A percentile compares a stretch with the other conserved stretches of the same genome.
Evolutionary conservation across 129 eudicot species (phyloP).

Genomic region (Tanacetum coccineum): DNA sequence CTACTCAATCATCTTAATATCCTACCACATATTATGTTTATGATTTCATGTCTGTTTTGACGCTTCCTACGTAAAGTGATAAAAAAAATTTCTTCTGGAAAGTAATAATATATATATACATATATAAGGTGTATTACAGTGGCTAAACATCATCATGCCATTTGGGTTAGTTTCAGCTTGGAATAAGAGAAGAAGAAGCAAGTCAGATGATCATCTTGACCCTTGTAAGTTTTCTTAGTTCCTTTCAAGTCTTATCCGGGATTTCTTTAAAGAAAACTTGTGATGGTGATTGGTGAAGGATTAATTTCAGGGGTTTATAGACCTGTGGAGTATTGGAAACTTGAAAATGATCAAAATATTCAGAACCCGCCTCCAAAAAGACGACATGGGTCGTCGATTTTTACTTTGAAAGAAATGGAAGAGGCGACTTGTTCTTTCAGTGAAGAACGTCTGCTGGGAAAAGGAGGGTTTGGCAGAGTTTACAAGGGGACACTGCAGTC

Average conservation of each 20-base stretch:
- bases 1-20: constrained; percentile 21
- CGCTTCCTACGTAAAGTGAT: not conserved
- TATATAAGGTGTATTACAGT: constrained; percentile 17
- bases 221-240: constrained; percentile 55
- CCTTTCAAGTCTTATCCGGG: not conserved
- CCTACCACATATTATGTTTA: constrained; percentile 18
- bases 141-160: constrained; percentile 59
- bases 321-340: constrained; percentile 77
- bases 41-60: constrained; percentile 9
- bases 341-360: constrained; percentile 47
- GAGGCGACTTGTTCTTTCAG: constrained; percentile 83
- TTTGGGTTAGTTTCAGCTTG: constrained; percentile 90
- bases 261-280: constrained; percentile 13
- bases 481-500: constrained; percentile 81
- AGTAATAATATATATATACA: too few species aligned
- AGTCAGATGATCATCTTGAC: constrained; percentile 66
- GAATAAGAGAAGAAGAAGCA: constrained; percentile 94
- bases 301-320: constrained; percentile 76
- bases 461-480: constrained; percentile 96
- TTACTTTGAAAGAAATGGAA: constrained; percentile 89
- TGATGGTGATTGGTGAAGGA: not conserved
- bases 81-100: constrained; percentile 5
- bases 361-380: constrained; percentile 65
- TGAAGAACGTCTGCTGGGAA: constrained; percentile 74
- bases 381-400: constrained; percentile 70